Percentiles rank a stretch among this genome's conserved stretches.
These are phyloP conservation scores for Ceratobasidium sp. DNA, from an alignment of 1,284 basidiomycete species.

Conservation along the genomic window DNA sequence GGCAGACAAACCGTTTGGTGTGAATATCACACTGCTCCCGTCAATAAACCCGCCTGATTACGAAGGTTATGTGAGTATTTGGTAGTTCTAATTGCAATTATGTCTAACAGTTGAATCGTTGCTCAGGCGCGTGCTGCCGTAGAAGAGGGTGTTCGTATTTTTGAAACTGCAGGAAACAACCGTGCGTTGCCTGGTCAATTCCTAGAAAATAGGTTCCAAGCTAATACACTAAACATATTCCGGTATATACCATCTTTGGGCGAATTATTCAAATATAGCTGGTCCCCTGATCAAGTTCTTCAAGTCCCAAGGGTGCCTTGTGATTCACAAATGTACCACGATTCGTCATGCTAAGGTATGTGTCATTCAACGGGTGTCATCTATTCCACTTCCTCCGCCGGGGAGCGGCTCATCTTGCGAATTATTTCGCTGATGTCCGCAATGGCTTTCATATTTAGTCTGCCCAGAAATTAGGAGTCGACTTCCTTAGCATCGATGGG, in stretches of 20 bases:
- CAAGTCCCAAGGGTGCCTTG: slow-evolving; percentile 73
- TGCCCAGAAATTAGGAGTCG: slow-evolving; percentile 78
- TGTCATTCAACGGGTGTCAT: not conserved
- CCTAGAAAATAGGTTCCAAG: not conserved
- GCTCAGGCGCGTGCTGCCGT: slow-evolving; percentile 16
- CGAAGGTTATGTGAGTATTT: slow-evolving; percentile 51
- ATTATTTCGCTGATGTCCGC: not conserved
- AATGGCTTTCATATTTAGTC: slow-evolving; percentile 50
- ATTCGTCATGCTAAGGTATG: slow-evolving; percentile 80
- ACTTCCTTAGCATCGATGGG: slow-evolving; percentile 85
- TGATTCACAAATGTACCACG: slow-evolving; percentile 91
- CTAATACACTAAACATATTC: not conserved
- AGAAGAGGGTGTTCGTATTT: slow-evolving; percentile 76
- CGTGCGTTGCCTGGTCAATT: slow-evolving; percentile 56
- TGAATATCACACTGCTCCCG: slow-evolving; percentile 90
- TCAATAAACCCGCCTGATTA: slow-evolving; percentile 92
- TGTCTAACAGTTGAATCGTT: no score
- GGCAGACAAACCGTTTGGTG: slow-evolving; percentile 75
- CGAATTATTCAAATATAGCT: slow-evolving; percentile 9
- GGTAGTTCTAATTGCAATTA: not conserved
- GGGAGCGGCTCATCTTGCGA: slow-evolving; percentile 4
- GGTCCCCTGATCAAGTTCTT: slow-evolving; percentile 75
- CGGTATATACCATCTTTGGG: not conserved
- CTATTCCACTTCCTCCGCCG: not conserved
- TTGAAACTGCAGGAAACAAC: slow-evolving; percentile 93